Conservation (phyloP, 2,329 filamentous ascomycete genomes). For the Paecilomyces formosus region DNA sequence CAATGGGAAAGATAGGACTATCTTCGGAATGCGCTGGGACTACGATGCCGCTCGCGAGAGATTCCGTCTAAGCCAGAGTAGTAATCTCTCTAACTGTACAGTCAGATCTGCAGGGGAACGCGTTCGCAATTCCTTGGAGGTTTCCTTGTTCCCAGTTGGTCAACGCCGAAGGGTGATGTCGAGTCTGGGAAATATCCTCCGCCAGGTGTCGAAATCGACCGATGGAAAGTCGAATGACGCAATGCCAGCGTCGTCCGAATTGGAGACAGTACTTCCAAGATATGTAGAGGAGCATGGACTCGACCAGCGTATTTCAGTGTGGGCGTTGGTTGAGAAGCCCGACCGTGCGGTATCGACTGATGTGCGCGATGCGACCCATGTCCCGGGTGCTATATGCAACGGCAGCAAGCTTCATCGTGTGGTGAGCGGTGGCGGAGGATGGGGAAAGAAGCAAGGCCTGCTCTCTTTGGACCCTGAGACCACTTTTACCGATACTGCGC, state of each 20-base stretch:
- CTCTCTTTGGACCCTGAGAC: constrained; percentile 35
- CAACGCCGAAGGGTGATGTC: constrained; percentile 29
- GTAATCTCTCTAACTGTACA: constrained; percentile 25
- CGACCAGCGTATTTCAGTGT: constrained; percentile 33
- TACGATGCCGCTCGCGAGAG: constrained; percentile 13
- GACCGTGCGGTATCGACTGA: constrained; percentile 6
- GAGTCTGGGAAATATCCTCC: constrained; percentile 38
- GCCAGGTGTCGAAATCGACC: constrained; percentile 28
- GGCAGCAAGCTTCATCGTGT: constrained; percentile 35
- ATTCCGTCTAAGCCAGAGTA: constrained; percentile 17
- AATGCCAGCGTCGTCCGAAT: constrained; percentile 33
- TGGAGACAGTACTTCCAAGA: constrained; percentile 33
- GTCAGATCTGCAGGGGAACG: constrained; percentile 13
- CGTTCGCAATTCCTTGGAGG: constrained; percentile 13
- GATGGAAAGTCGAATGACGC: constrained; percentile 18
- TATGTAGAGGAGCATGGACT: constrained; percentile 32
- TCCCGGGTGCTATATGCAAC: constrained; percentile 18
- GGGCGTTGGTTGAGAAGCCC: constrained; percentile 31
- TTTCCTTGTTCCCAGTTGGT: constrained; percentile 30
- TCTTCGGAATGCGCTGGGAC: constrained; percentile 29
- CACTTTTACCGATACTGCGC: constrained; percentile 16
- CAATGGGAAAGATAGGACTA: constrained; percentile 34
- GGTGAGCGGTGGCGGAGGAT: constrained; percentile 37
- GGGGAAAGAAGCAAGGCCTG: constrained; percentile 39
- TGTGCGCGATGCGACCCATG: constrained; percentile 8